phyloP scores from a whole-genome alignment of 176 grass and related monocot species.

The Dactylis glomerata region DNA sequence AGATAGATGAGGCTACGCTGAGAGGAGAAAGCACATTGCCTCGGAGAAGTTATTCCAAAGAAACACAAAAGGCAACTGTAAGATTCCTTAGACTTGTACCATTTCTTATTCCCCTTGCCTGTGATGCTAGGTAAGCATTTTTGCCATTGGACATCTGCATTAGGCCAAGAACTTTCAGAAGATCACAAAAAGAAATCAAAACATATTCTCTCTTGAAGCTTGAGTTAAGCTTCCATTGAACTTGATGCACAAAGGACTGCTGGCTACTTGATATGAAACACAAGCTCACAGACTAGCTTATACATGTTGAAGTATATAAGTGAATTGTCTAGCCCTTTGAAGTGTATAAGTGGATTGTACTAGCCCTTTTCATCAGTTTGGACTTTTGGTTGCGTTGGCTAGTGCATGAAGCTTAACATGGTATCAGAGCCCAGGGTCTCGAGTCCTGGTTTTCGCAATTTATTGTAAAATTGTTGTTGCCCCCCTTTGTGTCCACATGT shows the following conservation, averaged over 20 bases:
- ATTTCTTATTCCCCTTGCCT: constrained; percentile 9
- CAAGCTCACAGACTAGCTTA: no score
- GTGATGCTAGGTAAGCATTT: background rate
- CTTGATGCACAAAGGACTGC: background rate
- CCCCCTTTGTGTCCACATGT: no score
- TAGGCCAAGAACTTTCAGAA: background rate
- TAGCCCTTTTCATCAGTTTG: no score
- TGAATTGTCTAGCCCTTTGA: no score
- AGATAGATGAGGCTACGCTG: constrained; percentile 15
- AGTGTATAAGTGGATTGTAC: no score
- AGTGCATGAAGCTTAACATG: no score
- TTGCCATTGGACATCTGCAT: background rate
- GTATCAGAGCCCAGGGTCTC: no score
- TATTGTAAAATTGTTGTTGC: no score
- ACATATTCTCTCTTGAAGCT: background rate
- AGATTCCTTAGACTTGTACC: constrained; percentile 33
- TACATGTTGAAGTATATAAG: no score
- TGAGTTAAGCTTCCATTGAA: background rate
- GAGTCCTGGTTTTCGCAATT: no score
- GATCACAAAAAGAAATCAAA: background rate
- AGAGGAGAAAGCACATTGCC: constrained; percentile 64
- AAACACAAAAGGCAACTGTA: constrained; percentile 61
- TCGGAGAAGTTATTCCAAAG: constrained; percentile 59
- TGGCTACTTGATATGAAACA: background rate
- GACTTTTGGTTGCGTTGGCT: no score